Evolutionary conservation across 2,329 filamentous ascomycete genomes (phyloP), one percentile per base, ranked within the genome.

Genomic region (Teratosphaeria viscida): DNA sequence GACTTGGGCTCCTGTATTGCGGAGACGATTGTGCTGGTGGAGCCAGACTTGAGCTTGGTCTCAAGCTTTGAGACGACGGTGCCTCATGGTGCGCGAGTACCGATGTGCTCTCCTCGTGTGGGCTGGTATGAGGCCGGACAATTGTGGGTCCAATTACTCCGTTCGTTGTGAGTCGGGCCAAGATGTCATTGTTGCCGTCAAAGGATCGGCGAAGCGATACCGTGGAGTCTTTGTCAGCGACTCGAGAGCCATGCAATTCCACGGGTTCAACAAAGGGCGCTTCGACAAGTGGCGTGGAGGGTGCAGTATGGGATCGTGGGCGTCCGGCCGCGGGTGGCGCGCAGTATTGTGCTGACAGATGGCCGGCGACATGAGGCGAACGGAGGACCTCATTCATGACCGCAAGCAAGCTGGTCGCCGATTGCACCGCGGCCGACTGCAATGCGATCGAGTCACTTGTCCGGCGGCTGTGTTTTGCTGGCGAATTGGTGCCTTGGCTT

Each of bases 341-440:
- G 65, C 70, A 64, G 29, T 70, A 66, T 64, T 62, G 69, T 61
- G 62, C 66, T 11, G 61, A 57, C 3, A 64, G 69, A 60, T 67
- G 68, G 49, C 68, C 66, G 60, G 68, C 71, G 53, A 73, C 62
- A 35, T 67, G 69, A 57, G 75, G 75, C 19, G 75, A 76, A 47
- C 72, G 72, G 29, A 77, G 68, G 66, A 76, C 73, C 58, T 76
- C 76, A 67, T 74, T 76, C 64, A 76, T 72, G 26, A 73, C 72
- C 35, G 71, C 69, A 61, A 77, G 70, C 49, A 78, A 65, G 55
- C 64, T 69, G 1, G 70, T 71, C 2, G 69, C 68, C 10, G 68
- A 71, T 57, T 67, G 65, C 11, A 71, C 67, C 29, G 69, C 68
- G 3, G 69, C 69, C 60, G 70, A 67, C 32, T 71, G 70, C 3